These are phyloP conservation scores for Cordia subcordata DNA, from an alignment of 257 asterid species.

Conservation along the genomic window DNA sequence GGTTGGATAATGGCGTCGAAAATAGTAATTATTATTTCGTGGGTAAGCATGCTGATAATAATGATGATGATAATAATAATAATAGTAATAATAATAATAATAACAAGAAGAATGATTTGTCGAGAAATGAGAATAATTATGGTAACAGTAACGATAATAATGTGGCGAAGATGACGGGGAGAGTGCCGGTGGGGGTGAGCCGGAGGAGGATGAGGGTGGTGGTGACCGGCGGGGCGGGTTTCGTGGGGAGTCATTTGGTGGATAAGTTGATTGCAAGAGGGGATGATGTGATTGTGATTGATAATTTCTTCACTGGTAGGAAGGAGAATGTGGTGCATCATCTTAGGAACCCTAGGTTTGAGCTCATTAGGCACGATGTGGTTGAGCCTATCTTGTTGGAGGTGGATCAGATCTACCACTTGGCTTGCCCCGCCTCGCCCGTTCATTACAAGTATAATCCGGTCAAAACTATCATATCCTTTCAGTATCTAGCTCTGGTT, in stretches of 20 bases:
- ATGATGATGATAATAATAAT: neutral
- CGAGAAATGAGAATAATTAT: no score
- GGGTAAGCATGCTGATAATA: no score
- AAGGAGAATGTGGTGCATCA: conserved; percentile 42
- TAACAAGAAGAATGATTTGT: neutral
- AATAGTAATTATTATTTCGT: no score
- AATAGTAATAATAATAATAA: neutral
- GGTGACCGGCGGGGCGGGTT: conserved; percentile 42
- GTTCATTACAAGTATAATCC: conserved; percentile 43
- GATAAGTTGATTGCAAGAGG: conserved; percentile 36
- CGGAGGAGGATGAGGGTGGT: conserved; percentile 34
- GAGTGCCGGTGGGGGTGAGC: conserved; percentile 29
- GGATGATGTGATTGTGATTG: conserved; percentile 41
- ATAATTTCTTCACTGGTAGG: conserved; percentile 43
- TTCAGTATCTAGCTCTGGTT: neutral
- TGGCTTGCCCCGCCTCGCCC: conserved; percentile 49
- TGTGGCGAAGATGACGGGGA: conserved; percentile 9
- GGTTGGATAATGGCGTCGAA: no score
- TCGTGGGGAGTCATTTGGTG: conserved; percentile 42
- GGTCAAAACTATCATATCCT: conserved; percentile 42
- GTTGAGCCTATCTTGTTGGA: conserved; percentile 44
- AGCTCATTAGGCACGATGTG: conserved; percentile 36
- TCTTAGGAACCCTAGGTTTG: conserved; percentile 35
- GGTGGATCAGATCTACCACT: conserved; percentile 44
- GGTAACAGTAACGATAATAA: no score